phyloP scores from a whole-genome alignment of 805 yeast genomes.

The Yamadazyma takamatsuzukensis region DNA sequence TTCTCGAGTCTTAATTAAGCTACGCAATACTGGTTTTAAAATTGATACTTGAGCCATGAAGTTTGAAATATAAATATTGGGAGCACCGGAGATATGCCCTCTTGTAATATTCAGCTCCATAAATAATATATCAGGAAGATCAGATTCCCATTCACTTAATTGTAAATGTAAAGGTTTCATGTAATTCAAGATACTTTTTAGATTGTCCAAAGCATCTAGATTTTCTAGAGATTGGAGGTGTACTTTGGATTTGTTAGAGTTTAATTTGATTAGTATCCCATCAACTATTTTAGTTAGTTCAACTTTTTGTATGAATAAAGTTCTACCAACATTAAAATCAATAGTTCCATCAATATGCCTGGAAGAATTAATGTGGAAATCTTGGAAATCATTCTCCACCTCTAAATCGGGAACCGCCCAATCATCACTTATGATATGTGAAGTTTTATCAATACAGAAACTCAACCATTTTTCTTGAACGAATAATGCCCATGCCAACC shows the following conservation, averaged over 20 bases:
- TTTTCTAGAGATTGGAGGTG: slow-evolving; percentile 17
- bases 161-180: slow-evolving; percentile 80
- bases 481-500: slow-evolving; percentile 94
- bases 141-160: slow-evolving; percentile 72
- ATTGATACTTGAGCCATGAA: slow-evolving; percentile 82
- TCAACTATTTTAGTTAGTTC: slow-evolving; percentile 66
- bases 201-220: slow-evolving; percentile 26
- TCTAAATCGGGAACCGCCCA: slow-evolving; percentile 73
- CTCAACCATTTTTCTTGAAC: slow-evolving; percentile 90
- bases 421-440: slow-evolving; percentile 70
- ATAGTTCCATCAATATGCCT: slow-evolving; percentile 48
- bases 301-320: slow-evolving; percentile 63
- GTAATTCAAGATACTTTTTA: slow-evolving; percentile 62
- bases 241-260: slow-evolving; percentile 61
- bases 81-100: slow-evolving; percentile 64
- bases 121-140: slow-evolving; percentile 58
- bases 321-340: slow-evolving; percentile 66
- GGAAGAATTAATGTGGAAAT: slow-evolving; percentile 45
- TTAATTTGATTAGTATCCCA: slow-evolving; percentile 67
- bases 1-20: slow-evolving; percentile 26
- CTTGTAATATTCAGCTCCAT: slow-evolving; percentile 56
- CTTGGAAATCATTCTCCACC: slow-evolving; percentile 74
- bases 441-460: slow-evolving; percentile 73
- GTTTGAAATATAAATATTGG: slow-evolving; percentile 69
- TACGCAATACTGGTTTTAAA: slow-evolving; percentile 29